Evolutionary conservation across 345 rosid genomes (phyloP), one percentile per base, ranked within the genome.

Genomic region (Heritiera fomes): DNA sequence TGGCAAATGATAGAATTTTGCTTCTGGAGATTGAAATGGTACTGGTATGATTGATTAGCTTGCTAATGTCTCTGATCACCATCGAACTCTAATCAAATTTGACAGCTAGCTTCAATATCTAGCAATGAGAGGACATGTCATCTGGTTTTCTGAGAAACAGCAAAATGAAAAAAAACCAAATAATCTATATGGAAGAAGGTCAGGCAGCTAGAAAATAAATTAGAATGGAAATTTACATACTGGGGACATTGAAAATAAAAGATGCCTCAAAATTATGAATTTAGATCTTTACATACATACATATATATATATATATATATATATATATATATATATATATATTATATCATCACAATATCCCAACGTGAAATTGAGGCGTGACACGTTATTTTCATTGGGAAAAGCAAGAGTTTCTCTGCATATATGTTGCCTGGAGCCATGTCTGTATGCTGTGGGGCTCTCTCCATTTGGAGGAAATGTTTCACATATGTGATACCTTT

Each of bases 371-470:
- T 34, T 34, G 38, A 3, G 3, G 3, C 1, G 38, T 34, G 2
- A 34, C 38, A 34, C 38, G 2, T 3, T 34, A 34, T 34, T 34
- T 34, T 34, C 3, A 34, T 34, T 34, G 38, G 38, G 38, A 34
- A 34, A 34, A 2, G 74, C 20, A 70, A 49, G 58, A 47, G 5
- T 28, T 71, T 30, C 60, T 49, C 23, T 49, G 13, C 15, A 30
- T 71, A 12, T 49, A 67, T 28, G 75, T 71, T 71, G 75, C 32
- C 32, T 50, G 45, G 56, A 50, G 75, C 75, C 59, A 71, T 49
- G 75, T 71, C 75, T 49, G 59, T 49, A 6, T 30, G 23, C 75
- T 30, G 43, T 49, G 75, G 75, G 75, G 75, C 30, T 71, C 60
- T 47, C 6, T 7, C 38, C 38, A 34, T 34, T 34, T 34, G 38